Conservation (phyloP, 1,284 basidiomycete species). For the Fomitopsis schrenkii region DNA sequence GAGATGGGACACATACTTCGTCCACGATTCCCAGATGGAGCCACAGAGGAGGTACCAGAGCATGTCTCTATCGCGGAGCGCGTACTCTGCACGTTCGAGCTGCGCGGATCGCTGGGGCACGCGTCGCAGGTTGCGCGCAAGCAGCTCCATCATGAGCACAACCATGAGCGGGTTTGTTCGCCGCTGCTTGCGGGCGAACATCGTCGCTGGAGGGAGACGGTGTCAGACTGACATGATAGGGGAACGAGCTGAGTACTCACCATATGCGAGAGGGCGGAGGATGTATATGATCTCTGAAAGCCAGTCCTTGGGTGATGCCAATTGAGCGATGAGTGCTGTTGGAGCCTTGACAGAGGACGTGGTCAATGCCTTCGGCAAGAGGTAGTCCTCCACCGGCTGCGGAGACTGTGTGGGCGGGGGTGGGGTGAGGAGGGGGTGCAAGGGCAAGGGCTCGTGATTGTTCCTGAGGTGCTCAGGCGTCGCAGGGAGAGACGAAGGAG, state of each 20-base stretch:
- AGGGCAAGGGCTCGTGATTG: constrained; percentile 63
- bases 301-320: constrained; percentile 69
- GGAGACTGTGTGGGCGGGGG: constrained; percentile 48
- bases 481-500: constrained; percentile 41
- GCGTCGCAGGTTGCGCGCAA: constrained; percentile 65
- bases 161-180: constrained; percentile 50
- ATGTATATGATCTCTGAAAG: constrained; percentile 63
- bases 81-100: constrained; percentile 78
- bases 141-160: constrained; percentile 58
- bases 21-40: constrained; percentile 85
- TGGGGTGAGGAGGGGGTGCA: constrained; percentile 52
- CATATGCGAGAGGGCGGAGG: constrained; percentile 70
- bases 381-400: constrained; percentile 66
- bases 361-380: constrained; percentile 74
- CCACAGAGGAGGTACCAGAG: constrained; percentile 87
- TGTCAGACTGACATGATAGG: constrained; percentile 17
- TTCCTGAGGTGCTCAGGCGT: constrained; percentile 77
- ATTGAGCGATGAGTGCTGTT: constrained; percentile 53
- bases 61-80: constrained; percentile 76
- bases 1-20: constrained; percentile 46
- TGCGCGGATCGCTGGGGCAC: constrained; percentile 53
- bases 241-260: constrained; percentile 32
- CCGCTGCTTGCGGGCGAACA: constrained; percentile 30
- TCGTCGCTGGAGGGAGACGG: constrained; percentile 18
- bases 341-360: constrained; percentile 67